These are phyloP conservation scores for Withania somnifera DNA, from an alignment of 305 asterid species.

Conservation along the genomic window DNA sequence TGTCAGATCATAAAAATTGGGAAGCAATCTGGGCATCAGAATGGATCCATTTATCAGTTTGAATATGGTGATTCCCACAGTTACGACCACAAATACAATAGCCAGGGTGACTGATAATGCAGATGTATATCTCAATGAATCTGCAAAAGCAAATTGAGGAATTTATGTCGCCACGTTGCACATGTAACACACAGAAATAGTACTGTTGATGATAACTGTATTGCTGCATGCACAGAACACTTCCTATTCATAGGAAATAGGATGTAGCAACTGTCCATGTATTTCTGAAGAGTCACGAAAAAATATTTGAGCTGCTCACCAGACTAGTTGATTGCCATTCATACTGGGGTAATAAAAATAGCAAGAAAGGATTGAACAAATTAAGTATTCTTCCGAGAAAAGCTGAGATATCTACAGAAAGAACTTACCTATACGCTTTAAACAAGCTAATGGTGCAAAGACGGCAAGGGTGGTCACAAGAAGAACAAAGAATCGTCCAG, in stretches of 20 bases:
- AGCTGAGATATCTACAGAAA: not conserved
- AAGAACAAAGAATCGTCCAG: constrained; percentile 65
- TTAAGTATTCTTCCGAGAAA: not conserved
- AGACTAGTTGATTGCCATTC: not conserved
- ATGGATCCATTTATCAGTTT: constrained; percentile 70
- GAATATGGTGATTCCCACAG: constrained; percentile 70
- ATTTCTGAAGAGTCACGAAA: not conserved
- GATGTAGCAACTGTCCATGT: not conserved
- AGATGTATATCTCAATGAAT: constrained; percentile 92
- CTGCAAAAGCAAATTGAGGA: constrained; percentile 38
- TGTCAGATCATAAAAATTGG: constrained; percentile 43
- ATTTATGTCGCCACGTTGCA: not conserved
- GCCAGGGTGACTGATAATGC: constrained; percentile 93
- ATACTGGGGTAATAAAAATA: not conserved
- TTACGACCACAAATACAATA: constrained; percentile 84
- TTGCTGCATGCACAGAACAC: not conserved
- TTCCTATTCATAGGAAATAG: not conserved
- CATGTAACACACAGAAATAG: not conserved
- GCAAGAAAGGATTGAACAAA: not conserved
- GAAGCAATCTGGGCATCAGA: constrained; percentile 74
- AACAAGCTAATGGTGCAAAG: constrained; percentile 93
- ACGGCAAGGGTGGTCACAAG: constrained; percentile 64
- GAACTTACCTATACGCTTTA: constrained; percentile 80
- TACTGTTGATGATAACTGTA: not conserved
- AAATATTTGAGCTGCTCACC: not conserved